Percentiles rank a stretch among this genome's conserved stretches.
These are phyloP conservation scores for Hagleromyces aurorensis DNA, from an alignment of 805 yeast species.

Conservation along the genomic window DNA sequence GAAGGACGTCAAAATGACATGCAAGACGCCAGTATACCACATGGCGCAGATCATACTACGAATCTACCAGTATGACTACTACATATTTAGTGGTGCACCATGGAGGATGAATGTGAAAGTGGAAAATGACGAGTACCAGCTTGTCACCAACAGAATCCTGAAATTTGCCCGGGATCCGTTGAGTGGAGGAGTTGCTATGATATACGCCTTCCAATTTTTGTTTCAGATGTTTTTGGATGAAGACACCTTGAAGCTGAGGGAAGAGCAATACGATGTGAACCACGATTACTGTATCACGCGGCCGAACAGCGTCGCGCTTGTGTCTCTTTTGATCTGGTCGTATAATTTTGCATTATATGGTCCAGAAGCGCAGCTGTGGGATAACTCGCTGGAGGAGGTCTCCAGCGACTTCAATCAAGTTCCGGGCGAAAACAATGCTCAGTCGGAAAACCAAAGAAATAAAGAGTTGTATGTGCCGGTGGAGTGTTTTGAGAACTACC, in stretches of 20 bases:
- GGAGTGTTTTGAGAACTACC: constrained; percentile 45
- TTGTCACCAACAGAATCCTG: constrained; percentile 40
- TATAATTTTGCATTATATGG: constrained; percentile 43
- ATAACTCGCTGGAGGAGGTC: constrained; percentile 15
- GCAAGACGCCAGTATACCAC: constrained; percentile 63
- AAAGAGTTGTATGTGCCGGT: constrained; percentile 24
- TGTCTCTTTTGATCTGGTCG: constrained; percentile 39
- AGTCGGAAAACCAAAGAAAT: constrained; percentile 1
- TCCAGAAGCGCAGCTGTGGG: constrained; percentile 34
- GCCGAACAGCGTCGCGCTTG: constrained; percentile 30
- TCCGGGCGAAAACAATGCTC: constrained; percentile 4
- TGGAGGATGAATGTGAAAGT: constrained; percentile 66
- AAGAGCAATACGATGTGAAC: constrained; percentile 42
- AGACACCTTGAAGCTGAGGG: constrained; percentile 31
- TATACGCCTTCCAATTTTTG: constrained; percentile 54
- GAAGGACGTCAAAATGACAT: constrained; percentile 28
- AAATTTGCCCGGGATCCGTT: constrained; percentile 28
- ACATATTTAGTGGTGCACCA: constrained; percentile 76
- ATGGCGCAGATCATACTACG: constrained; percentile 65
- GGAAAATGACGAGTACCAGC: constrained; percentile 41
- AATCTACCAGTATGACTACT: constrained; percentile 69
- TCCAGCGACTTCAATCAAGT: not conserved
- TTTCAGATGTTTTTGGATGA: constrained; percentile 54
- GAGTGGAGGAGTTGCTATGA: constrained; percentile 44
- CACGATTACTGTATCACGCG: constrained; percentile 41